Base-by-base conservation (phyloP, 257 asterid species). In the Solanum dulcamara region DNA sequence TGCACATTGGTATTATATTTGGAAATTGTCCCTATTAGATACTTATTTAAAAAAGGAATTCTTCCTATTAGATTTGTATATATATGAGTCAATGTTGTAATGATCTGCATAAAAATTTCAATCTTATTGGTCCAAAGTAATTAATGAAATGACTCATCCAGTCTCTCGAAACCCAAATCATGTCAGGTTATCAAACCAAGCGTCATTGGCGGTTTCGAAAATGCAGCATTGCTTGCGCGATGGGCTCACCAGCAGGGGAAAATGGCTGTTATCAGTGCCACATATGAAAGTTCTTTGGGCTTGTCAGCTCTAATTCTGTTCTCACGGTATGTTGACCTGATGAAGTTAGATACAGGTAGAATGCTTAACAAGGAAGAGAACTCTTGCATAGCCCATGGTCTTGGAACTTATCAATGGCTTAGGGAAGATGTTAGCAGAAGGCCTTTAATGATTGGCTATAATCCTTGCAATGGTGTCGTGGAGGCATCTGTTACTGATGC, bases 201-300 rank as follows among this genome's bases (percentile, higher is more conserved):
- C 86, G 88, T 94, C 37, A 88, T 95, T 83, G 99, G 99, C 83
- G 99, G 99, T 74, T 94, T 97, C 74, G 99, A 95, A 88, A 94
- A 92, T 67, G 94, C 98, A 38, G 95, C 97, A 59, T 8, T 91
- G 53, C 88, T 94, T 86, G 97, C 98, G 26, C 91, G 94, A 84
- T 96, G 99, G 99, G 98, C 99, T 84, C 98, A 95, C 86, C 97
- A 90, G 87, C 92, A 90, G 15, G 97, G 94, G 48, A 97, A 97
- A 85, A 93, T 88, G 90, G 89, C 98, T 59, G 91, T 97, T 81
- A 85, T 97, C 26, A 97, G 99, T 90, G 94, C 98, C 85, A 96
- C 99, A 81, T 97, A 90, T 77, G 99, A 97, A 89, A 94, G 97
- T 86, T 55, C 94, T 46, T 90, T 95, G 32, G 97, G 98, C 68